Base-by-base conservation (phyloP, 768 basidiomycete species). In the Panaeolus papilionaceus region DNA sequence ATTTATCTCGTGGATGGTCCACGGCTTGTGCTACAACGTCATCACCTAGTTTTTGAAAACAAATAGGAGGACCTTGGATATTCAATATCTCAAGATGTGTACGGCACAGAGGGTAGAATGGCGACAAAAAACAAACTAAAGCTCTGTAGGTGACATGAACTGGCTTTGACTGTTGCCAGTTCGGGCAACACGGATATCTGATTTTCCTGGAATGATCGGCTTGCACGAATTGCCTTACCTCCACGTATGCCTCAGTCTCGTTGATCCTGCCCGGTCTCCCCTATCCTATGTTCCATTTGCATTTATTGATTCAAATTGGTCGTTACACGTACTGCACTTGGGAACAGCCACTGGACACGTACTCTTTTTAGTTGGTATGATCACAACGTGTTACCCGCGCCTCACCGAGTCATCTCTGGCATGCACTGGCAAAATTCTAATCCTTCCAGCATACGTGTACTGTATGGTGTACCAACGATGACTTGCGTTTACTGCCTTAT, bases 361-460 rank as follows among this genome's bases (percentile, higher is more conserved):
- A 58, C 33, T 5, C 11, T 28, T 58, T 1, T 58, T 4, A 5
- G 5, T 58, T 14, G 26, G 14, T 37, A 28, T 33, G 54, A 16
- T 28, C 33, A 14, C 6, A 37, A 58, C 54, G 54, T 58, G 54
- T 28, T 58, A 58, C 54, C 26, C 54, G 54, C 54, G n/a, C 54
- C 33, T 28, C 54, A 33, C 33, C 54, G 54, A 58, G 54, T 33
- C 28, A 58, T 58, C 26, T 18, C 14, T 14, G 18, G 42, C 18
- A 16, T 44, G 42, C 18, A 58, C 54, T 33, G 28, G 54, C 54
- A 58, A 58, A 58, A 58, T 33, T 16, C 4, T 12, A 58, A 11
- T 23, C 33, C 54, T 9, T 58, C 26, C 26, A 58, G 54, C 28
- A 58, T 28, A 58, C 54, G 54, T 58, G 54, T 58, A 58, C 28